Evolutionary conservation across 169 alveolate species (phyloP), one percentile per base, ranked within the genome.

Genomic region (Plasmodium knowlesi): DNA sequence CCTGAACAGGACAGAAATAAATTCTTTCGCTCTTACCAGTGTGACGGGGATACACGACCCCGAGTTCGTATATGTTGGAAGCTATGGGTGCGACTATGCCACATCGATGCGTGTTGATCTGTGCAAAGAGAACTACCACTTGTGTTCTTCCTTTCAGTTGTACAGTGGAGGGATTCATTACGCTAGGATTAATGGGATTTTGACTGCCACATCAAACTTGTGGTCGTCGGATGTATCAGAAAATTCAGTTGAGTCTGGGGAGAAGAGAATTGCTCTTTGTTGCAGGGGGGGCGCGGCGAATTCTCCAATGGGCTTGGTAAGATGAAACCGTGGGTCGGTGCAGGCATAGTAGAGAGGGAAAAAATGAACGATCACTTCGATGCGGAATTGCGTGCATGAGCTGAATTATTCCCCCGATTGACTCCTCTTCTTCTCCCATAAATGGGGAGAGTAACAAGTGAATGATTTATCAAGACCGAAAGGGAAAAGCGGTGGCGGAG

Each of bases 121-220:
- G 22, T 96, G 97, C 85, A 94, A 95, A 16, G 30, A 86, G 19
- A 96, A 96, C 16, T 96, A 83, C 78, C 37, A 72, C 0, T 89
- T 96, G 6, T 96, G 97, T 79, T 78, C 97, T 22, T 95, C 93
- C 80, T 94, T 92, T 83, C 96, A 96, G 61, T 80, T 96, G 46
- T 96, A 96, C 84, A 84, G 92, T 71, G 92, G 95, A 19, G 97
- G 95, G 2, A 96, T 96, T 25, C 97, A 96, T 54, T 93, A 92
- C 70, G 97, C 97, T 14, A 22, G 97, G 39, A 89, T 91, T 25
- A 96, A 96, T 93, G 97, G 97, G 37, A 95, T 96, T 94, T 73
- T 96, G 25, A 82, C 93, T 43, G 90, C 91, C 53, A 92, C 92
- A 79, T 85, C 96, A 84, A 96, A 92, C 43, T 85, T 96, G 5